Conservation (phyloP, 306 rosid species). For the Gillenia trifoliata region DNA sequence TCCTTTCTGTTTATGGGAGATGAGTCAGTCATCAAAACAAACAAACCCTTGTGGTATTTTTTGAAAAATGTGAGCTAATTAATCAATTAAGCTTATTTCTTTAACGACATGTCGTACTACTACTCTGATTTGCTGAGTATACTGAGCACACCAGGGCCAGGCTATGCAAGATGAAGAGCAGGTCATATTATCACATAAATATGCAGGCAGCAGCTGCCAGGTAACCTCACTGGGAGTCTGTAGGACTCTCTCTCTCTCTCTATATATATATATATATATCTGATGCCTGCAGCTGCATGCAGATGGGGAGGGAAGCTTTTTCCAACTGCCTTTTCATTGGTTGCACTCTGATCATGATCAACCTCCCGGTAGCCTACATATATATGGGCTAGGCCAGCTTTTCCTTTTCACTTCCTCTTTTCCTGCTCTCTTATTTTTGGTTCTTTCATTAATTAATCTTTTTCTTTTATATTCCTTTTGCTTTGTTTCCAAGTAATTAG, state of each 20-base stretch:
- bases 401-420: conserved; percentile 36
- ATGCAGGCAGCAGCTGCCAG: conserved; percentile 32
- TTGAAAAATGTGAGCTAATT: conserved; percentile 18
- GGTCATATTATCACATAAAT: conserved; percentile 9
- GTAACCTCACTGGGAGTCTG: conserved; percentile 33
- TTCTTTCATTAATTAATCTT: not conserved
- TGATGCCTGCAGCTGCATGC: no score
- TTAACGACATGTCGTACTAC: not conserved
- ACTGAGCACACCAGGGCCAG: not conserved
- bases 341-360: not conserved
- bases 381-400: conserved; percentile 18
- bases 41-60: conserved; percentile 28
- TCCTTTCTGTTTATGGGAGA: conserved; percentile 42
- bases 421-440: conserved; percentile 38
- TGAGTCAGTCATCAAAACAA: conserved; percentile 23
- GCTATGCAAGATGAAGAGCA: not conserved
- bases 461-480: not conserved
- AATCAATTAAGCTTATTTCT: not conserved
- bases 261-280: no score
- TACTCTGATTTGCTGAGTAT: no score
- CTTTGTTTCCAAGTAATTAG: not conserved
- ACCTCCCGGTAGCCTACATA: no score
- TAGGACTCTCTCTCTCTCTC: conserved; percentile 11
- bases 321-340: conserved; percentile 19
- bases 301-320: conserved; percentile 24